Base-by-base conservation (phyloP, 208 protist species). In the Phytomonas francai region DNA sequence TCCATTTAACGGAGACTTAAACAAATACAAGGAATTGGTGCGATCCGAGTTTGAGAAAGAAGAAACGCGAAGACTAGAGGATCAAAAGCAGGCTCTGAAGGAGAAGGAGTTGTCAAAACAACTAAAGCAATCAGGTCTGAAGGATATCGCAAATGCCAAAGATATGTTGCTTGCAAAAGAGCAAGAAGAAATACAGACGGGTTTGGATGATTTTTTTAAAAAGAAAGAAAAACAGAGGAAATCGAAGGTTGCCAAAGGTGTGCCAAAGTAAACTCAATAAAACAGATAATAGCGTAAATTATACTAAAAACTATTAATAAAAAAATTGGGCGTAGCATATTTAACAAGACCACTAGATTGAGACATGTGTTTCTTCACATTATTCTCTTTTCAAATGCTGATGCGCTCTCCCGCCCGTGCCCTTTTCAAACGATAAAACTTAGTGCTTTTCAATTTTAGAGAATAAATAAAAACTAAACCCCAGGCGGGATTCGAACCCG, bases 11-110 rank as follows among this genome's bases (percentile, higher is more conserved):
- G 91, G 89, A 22, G 70, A 67, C 31, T 81, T 97, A 32, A 81
- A 88, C 29, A 89, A 95, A 12, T 97, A 97, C 81, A 94, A 93
- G 78, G 76, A 70, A n/a, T 62, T 85, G 22, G 77, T 96, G 28
- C 83, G 89, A 39, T 64, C 74, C 27, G 70, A 86, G 61, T 89
- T 96, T 63, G 81, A 91, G 68, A 34, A 74, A 34, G 84, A 92
- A 70, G 88, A 96, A 63, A 73, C 72, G 33, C 60, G 71, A 32
- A 76, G 77, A 66, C 67, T 85, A 63, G 74, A 80, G 29, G 75
- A 84, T 19, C 77, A 77, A 30, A 75, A 80, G 63, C 69, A 83
- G 62, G 67, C 63, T 33, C 62, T 67, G 30, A 81, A 88, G 42
- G 74, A 87, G 30, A 87, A 85, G 70, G 73, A 68, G 36, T 42